Evolutionary conservation across 148 eudicot species (phyloP).

Genomic region (Euryodendron excelsum): DNA sequence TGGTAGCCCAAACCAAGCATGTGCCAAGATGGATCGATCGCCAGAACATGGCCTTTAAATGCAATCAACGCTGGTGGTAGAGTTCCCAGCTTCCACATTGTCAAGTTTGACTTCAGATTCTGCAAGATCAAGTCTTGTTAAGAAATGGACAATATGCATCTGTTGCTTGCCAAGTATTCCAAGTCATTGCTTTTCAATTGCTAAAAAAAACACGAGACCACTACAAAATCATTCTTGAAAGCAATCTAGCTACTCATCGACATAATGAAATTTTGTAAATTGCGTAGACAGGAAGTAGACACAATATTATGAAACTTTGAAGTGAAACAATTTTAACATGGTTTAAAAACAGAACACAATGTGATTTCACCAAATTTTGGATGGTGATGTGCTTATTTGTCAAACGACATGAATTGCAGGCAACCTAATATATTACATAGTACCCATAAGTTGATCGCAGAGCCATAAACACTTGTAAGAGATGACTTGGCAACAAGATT

Average conservation of each 20-base stretch:
- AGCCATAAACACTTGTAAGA: background rate
- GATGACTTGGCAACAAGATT: background rate
- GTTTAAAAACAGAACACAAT: background rate
- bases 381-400: background rate
- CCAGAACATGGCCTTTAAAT: conserved; percentile 83
- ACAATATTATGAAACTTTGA: background rate
- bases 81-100: conserved; percentile 97
- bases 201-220: background rate
- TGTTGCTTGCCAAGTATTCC: background rate
- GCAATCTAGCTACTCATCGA: background rate
- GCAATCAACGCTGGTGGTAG: conserved; percentile 97
- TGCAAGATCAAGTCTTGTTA: conserved; percentile 28
- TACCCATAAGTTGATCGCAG: background rate
- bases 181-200: background rate
- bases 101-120: conserved; percentile 94
- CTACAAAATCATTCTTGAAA: background rate
- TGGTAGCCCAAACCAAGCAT: conserved; percentile 97
- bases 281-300: background rate
- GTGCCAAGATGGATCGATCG: conserved; percentile 96
- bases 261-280: background rate
- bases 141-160: background rate
- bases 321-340: background rate
- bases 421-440: background rate
- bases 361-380: background rate
- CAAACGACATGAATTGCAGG: background rate